Evolutionary conservation across 495 filamentous ascomycete species (phyloP), one percentile per base, ranked within the genome.

Genomic region (Chaetomidium leptoderma): DNA sequence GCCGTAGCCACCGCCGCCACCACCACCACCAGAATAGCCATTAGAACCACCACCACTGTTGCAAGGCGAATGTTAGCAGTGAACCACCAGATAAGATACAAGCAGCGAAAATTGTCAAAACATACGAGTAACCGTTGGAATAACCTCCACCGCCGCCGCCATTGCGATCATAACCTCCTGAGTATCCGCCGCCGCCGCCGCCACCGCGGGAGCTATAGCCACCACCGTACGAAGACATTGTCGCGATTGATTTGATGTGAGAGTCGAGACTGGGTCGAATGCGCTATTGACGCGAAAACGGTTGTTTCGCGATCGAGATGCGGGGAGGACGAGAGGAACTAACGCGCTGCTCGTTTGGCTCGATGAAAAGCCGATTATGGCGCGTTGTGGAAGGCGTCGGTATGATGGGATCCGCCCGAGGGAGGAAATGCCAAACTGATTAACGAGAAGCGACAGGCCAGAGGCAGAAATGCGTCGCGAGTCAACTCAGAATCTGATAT

Each of bases 171-270:
- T 65, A 65, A 26, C 65, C 64, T 30, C 55, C 60, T 3, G 63
- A 63, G 63, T 70, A 70, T 49, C 78, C 77, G 48, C 77, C 73
- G 48, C 72, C 70, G 32, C 79, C 77, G 57, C 75, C 77, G 57
- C 75, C 74, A 55, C 76, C 73, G 68, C 76, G 72, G 67, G 73
- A 74, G 70, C 78, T 74, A 67, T 78, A 86, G 63, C 86, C 86
- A 65, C 86, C 87, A 64, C 87, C 83, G 68, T 70, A 70, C 19
- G 65, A 67, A 65, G 68, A 70, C 68, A 70, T 70, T 43, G 24
- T 65, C 45, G 48, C 24, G 75, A 85, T 89, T 86, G 89, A 85
- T 16, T 33, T 19, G 53, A 58, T 37, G 43, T 43, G 50, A 14
- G 23, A 8, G 21, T 36, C 19, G 46, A 6, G 30, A 42, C 4